Evolutionary conservation across 306 rosid genomes (phyloP).

Genomic region (Medicago lupulina): DNA sequence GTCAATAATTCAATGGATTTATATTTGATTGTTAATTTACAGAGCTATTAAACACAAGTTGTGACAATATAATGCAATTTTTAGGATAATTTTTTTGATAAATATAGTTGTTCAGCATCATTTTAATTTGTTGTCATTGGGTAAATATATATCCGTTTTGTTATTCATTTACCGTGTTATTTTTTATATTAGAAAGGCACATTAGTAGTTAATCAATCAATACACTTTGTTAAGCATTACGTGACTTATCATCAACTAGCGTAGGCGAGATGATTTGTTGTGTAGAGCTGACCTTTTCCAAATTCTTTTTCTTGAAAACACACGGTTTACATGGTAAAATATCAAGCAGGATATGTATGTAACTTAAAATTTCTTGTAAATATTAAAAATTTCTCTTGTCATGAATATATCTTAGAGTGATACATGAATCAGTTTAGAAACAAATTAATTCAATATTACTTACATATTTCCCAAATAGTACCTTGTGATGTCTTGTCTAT

Average conservation of each 20-base stretch:
- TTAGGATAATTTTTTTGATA: background rate
- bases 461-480: background rate
- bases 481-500: background rate
- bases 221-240: background rate
- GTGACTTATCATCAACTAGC: background rate
- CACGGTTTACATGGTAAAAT: background rate
- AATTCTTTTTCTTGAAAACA: background rate
- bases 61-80: background rate
- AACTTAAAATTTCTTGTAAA: background rate
- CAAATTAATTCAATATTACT: background rate
- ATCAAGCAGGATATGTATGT: background rate
- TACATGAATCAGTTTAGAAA: constrained; percentile 3
- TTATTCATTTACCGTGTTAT: background rate
- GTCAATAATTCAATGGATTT: background rate
- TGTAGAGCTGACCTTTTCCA: background rate
- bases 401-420: background rate
- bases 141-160: background rate
- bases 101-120: background rate
- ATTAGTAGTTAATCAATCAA: background rate
- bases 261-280: background rate
- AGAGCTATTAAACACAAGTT: background rate
- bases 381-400: background rate
- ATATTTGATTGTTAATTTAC: constrained; percentile 21
- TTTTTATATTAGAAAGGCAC: background rate
- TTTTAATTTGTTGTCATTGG: background rate